A percentile compares a stretch with the other conserved stretches of the same genome.
Conservation (phyloP, 495 filamentous ascomycete species). For the Astrothelium subdiscretum region DNA sequence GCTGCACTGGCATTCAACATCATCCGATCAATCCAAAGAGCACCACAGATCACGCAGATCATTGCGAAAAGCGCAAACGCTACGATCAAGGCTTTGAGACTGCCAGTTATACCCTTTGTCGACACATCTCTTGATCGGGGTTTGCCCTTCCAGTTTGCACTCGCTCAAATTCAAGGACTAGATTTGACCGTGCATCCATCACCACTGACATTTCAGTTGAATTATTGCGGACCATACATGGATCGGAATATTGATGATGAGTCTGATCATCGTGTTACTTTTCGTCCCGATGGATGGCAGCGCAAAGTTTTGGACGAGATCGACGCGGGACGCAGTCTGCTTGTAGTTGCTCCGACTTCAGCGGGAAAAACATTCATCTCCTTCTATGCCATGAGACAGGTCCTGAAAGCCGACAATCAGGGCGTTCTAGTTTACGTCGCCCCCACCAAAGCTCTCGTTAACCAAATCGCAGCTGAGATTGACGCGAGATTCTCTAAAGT, state of each 20-base stretch:
- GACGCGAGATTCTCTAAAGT: slow-evolving; percentile 55
- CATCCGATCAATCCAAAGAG: slow-evolving; percentile 9
- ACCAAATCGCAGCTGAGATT: slow-evolving; percentile 71
- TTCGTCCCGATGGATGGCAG: slow-evolving; percentile 69
- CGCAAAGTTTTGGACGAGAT: slow-evolving; percentile 60
- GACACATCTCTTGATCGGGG: slow-evolving; percentile 16
- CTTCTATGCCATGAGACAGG: slow-evolving; percentile 72
- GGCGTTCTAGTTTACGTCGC: slow-evolving; percentile 66
- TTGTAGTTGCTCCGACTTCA: slow-evolving; percentile 68
- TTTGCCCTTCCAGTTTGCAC: slow-evolving; percentile 31
- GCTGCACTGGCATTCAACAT: slow-evolving; percentile 23
- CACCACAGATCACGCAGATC: slow-evolving; percentile 24
- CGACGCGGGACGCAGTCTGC: slow-evolving; percentile 53
- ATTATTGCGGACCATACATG: slow-evolving; percentile 59
- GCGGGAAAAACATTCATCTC: slow-evolving; percentile 52
- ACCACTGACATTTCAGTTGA: slow-evolving; percentile 47
- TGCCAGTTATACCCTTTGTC: slow-evolving; percentile 21
- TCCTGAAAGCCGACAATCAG: slow-evolving; percentile 53
- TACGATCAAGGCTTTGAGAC: slow-evolving; percentile 20
- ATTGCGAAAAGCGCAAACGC: slow-evolving; percentile 17
- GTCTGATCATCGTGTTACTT: slow-evolving; percentile 53
- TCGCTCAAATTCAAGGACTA: slow-evolving; percentile 8
- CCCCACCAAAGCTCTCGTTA: slow-evolving; percentile 72
- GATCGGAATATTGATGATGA: slow-evolving; percentile 58
- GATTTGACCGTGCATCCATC: slow-evolving; percentile 21